phyloP scores from a whole-genome alignment of 2,329 filamentous ascomycete species.

The Penicillium italicum region DNA sequence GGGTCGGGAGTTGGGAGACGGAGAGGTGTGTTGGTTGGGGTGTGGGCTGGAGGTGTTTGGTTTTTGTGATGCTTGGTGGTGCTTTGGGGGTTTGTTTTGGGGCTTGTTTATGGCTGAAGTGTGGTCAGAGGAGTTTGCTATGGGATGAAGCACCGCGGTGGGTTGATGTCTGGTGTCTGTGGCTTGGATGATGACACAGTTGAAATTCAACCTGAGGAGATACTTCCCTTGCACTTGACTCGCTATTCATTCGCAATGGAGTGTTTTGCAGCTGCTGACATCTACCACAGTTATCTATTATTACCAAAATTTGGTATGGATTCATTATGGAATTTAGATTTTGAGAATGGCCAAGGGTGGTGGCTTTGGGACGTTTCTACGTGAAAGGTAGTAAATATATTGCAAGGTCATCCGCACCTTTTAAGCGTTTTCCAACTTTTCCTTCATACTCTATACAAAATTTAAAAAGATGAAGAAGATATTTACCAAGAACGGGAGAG shows the following conservation, averaged over 20 bases:
- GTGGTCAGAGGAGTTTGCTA: constrained; percentile 7
- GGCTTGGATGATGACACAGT: constrained; percentile 38
- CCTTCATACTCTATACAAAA: too few relatives aligned
- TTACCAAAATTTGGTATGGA: too few relatives aligned
- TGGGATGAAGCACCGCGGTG: constrained; percentile 29
- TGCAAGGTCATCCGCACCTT: too few relatives aligned
- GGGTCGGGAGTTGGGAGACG: constrained; percentile 4
- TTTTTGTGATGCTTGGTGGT: background rate
- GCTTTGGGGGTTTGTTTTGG: background rate
- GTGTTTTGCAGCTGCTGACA: background rate
- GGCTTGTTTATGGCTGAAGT: constrained; percentile 3
- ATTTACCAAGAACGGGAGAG: background rate
- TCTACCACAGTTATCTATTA: background rate
- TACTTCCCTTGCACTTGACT: background rate
- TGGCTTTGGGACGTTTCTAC: background rate
- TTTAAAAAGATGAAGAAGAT: too few relatives aligned
- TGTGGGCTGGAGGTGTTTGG: constrained; percentile 8
- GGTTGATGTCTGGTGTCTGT: constrained; percentile 20
- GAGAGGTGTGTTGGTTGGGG: constrained; percentile 1
- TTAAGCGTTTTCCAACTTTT: too few relatives aligned
- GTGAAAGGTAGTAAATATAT: too few relatives aligned
- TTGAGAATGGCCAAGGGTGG: background rate
- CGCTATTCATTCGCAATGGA: background rate
- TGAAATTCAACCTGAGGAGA: constrained; percentile 48
- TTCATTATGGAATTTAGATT: background rate